Evolutionary conservation across 1,284 basidiomycete species (phyloP), one percentile per base, ranked within the genome.

Genomic region (Coniferiporia weirii): DNA sequence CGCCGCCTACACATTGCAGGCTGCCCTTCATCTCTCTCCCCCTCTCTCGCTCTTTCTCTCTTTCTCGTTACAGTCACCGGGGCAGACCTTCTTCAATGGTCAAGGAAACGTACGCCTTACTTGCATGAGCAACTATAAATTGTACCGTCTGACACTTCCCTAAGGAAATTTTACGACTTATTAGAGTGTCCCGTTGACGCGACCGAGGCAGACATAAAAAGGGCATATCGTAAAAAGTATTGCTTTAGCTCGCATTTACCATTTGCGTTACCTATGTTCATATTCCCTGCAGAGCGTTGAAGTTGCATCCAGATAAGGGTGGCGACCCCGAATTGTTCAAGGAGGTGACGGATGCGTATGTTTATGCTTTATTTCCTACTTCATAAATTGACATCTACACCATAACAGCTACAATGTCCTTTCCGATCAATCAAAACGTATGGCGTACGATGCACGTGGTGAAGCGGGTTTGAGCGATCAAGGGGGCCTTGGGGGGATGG

Each of bases 241-340:
- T 73, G 38, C 15, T 40, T 38, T 40, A 15, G 27, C 27, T 5
- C 27, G 5, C 27, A 40, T 3, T 40, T 64, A 7, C 47, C 49
- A 46, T 20, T 40, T 22, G 1, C 60, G 40, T 32, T 53, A 49
- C 19, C 52, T 52, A 49, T 12, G 52, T 15, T 40, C 15, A 49
- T 46, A 32, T 66, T 63, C 52, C 62, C 59, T 61, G 10, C 65
- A 95, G 93, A 72, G 93, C 93, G n/a, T 75, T 97, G 61, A 83
- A 87, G 64, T 74, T 91, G 64, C 96, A 98, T 74, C 96, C 95
- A 44, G 96, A 98, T 82, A 98, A 98, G 78, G 93, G 95, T 61
- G 95, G 95, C 64, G 95, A 98, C 71, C 93, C 93, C 52, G 97
- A 99, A 74, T 75, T 91, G 62, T 99, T 99, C 89, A 98, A 99